Conservation (phyloP, 2,329 filamentous ascomycete genomes). For the Colletotrichum tropicale region DNA sequence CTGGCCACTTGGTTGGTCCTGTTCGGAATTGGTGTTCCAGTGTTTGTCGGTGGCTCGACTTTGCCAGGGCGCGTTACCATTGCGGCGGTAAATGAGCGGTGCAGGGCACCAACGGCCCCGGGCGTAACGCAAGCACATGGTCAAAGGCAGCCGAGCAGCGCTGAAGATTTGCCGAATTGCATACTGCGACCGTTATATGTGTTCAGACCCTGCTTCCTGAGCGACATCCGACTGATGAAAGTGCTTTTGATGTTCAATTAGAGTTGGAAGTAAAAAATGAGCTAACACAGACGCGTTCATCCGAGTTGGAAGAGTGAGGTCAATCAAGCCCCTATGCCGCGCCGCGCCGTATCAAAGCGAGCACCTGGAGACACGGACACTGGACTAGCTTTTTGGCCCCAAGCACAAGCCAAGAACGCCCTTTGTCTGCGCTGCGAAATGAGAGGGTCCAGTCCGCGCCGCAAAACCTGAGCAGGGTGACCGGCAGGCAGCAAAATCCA, state of each 20-base stretch:
- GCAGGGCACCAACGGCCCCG: background rate
- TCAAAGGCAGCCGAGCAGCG: background rate
- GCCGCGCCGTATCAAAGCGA: background rate
- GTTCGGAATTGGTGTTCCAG: background rate
- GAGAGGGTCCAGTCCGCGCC: background rate
- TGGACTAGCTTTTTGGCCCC: background rate
- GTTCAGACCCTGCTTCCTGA: background rate
- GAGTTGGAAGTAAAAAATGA: constrained; percentile 2
- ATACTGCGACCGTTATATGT: background rate
- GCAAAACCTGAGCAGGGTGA: background rate
- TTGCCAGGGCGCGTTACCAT: constrained; percentile 4
- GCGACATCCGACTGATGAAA: background rate
- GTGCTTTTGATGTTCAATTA: constrained; percentile 15
- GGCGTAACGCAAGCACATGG: background rate
- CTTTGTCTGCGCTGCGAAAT: background rate
- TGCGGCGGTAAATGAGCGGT: constrained; percentile 11
- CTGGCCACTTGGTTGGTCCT: background rate
- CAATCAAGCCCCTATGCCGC: background rate
- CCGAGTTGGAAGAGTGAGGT: background rate
- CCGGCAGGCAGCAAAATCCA: background rate
- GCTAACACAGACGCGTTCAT: constrained; percentile 2
- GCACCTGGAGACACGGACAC: background rate
- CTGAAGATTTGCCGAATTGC: background rate
- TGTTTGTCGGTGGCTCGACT: background rate
- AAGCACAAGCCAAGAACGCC: background rate